phyloP scores from a whole-genome alignment of 78 protist genomes.

The Creolimax fragrantissima region DNA sequence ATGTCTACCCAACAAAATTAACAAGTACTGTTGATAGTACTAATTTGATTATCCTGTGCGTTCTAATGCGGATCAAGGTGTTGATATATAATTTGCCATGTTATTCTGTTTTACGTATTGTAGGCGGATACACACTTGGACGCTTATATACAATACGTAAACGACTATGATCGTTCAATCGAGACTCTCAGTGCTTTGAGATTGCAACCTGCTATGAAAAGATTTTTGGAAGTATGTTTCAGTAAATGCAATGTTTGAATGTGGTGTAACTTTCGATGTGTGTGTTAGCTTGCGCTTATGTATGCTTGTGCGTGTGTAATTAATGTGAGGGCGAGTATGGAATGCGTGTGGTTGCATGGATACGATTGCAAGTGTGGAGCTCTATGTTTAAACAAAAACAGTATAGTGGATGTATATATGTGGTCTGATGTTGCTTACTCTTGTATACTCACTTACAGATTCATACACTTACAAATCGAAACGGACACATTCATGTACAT shows the following conservation, averaged over 20 bases:
- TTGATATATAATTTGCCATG: too few relatives aligned
- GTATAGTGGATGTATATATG: not conserved
- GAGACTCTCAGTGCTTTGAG: not conserved
- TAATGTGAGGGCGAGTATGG: too few relatives aligned
- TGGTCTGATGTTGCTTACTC: too few relatives aligned
- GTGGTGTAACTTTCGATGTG: not conserved
- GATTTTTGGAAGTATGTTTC: not conserved
- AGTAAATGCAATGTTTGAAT: not conserved
- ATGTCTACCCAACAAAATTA: too few relatives aligned
- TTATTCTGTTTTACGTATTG: too few relatives aligned
- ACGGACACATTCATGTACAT: not conserved
- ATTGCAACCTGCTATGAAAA: not conserved
- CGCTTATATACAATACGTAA: constrained; percentile 9
- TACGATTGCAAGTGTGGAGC: not conserved
- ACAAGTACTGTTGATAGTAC: too few relatives aligned
- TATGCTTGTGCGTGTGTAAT: too few relatives aligned
- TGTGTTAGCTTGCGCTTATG: not conserved
- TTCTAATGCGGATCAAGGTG: too few relatives aligned
- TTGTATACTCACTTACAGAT: too few relatives aligned
- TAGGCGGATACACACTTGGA: not conserved
- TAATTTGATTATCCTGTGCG: too few relatives aligned
- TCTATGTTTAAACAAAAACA: not conserved
- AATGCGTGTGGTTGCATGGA: not conserved
- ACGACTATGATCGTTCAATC: not conserved
- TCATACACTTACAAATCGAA: not conserved